Percentiles rank a stretch among this genome's conserved stretches.
Conservation (phyloP, 208 protist genomes). For the Crithidia fasciculata region DNA sequence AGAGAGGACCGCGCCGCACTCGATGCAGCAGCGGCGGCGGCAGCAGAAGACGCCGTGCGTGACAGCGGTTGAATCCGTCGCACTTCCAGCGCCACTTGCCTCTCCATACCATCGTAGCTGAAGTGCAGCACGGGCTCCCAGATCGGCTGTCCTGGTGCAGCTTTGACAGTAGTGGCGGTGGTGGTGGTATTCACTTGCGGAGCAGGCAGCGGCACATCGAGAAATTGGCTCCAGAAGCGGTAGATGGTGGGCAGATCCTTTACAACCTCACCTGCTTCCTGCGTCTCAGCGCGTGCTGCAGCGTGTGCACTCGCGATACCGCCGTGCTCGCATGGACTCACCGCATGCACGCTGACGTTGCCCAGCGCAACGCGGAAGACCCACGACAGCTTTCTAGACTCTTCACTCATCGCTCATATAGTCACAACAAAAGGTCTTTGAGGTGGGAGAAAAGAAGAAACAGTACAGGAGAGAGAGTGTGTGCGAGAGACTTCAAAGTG, state of each 20-base stretch:
- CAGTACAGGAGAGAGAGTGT: no score
- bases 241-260: background rate
- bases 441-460: no score
- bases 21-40: background rate
- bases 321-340: no score
- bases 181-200: no score
- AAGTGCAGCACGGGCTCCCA: slow-evolving; percentile 23
- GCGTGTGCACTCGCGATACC: no score
- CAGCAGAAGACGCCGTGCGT: background rate
- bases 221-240: slow-evolving; percentile 4
- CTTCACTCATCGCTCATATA: no score
- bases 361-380: slow-evolving; percentile 29
- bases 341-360: slow-evolving; percentile 8
- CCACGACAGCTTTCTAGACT: slow-evolving; percentile 3
- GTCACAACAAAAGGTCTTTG: no score
- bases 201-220: background rate
- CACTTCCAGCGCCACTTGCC: slow-evolving; percentile 25
- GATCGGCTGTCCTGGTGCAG: background rate
- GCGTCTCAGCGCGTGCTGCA: no score
- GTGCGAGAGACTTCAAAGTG: no score
- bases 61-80: background rate
- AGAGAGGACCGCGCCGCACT: background rate
- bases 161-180: no score
- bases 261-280: background rate
- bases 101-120: slow-evolving; percentile 38